Evolutionary conservation across 371 early-diverging fungal species (phyloP), one percentile per base, ranked within the genome.

Genomic region (Funneliformis caledonium): DNA sequence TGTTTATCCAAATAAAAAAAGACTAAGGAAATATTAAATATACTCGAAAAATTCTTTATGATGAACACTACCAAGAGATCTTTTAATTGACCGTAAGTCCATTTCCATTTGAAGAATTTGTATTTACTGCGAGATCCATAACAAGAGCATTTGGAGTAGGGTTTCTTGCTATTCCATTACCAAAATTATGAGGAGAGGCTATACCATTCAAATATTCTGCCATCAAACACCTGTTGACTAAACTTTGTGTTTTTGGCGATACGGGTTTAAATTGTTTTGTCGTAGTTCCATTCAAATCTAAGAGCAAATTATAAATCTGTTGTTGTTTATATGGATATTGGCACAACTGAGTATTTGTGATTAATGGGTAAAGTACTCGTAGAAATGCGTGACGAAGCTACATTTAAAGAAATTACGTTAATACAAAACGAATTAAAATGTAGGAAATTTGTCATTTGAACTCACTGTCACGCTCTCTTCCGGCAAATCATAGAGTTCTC

Each of bases 341-440:
- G 37, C 11, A 33, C 19, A 72, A 48, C 73, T 90, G 91, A 4
- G 91, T 92, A 81, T 94, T 93, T 81, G 88, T 88, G 68, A 96
- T 81, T 72, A 95, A 83, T 6, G 92, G 93, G 19, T 91, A 88
- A n/a, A 95, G 83, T 0, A 96, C 91, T 26, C 89, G 88, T 64
- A 96, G 83, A 83, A 95, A 95, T 0, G 93, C 90, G 83, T 93
- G 93, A 9, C 94, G 91, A 10, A 95, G 89, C 89, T 91, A n/a
- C 19, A 52, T 7, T 33, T 31, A 72, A 50, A 48, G n/a, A 48
- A 10, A 31, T 22, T 43, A 43, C 22, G 22, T 69, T 42, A 33
- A 37, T 68, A 37, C 7, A 43, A 37, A 47, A 47, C 11, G 16
- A 26, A 37, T 64, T 31, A 31, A 12, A 31, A 16, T n/a, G 31